Conservation (phyloP, 306 rosid genomes). For the Medicago arabica region DNA sequence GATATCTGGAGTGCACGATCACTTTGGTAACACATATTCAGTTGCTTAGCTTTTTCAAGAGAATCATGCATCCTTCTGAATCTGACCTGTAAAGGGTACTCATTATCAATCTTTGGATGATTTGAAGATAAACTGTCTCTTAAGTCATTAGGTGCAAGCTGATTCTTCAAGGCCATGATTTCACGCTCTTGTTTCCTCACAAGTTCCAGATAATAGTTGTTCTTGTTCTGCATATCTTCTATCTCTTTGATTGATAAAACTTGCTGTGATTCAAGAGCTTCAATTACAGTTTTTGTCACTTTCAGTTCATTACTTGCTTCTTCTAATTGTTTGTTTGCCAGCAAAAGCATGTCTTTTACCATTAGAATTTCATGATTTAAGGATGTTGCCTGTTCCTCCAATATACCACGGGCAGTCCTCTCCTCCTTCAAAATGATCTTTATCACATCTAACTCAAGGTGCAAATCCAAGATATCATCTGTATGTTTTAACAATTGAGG, state of each 20-base stretch:
- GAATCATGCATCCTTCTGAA: constrained; percentile 85
- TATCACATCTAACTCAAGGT: constrained; percentile 75
- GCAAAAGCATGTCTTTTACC: constrained; percentile 52
- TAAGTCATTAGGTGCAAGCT: constrained; percentile 56
- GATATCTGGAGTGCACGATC: constrained; percentile 81
- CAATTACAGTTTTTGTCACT: constrained; percentile 72
- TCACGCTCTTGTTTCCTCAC: constrained; percentile 65
- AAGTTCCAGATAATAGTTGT: constrained; percentile 55
- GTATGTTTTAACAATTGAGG: constrained; percentile 51
- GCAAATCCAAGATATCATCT: constrained; percentile 78
- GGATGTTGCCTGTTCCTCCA: constrained; percentile 63
- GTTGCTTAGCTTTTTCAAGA: constrained; percentile 87
- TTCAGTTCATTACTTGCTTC: constrained; percentile 59
- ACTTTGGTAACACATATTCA: constrained; percentile 73
- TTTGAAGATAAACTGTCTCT: constrained; percentile 50
- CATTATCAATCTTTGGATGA: constrained; percentile 45
- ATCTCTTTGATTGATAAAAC: constrained; percentile 71
- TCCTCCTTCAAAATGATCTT: constrained; percentile 88
- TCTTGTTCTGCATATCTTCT: constrained; percentile 71
- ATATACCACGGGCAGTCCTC: constrained; percentile 53
- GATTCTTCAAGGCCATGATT: constrained; percentile 66
- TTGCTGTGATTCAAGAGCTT: constrained; percentile 85
- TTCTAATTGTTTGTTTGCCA: constrained; percentile 54
- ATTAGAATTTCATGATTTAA: constrained; percentile 60
- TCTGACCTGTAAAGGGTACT: constrained; percentile 59